Base-by-base conservation (phyloP, 208 protist species). In the Wallacemonas rigidus region DNA sequence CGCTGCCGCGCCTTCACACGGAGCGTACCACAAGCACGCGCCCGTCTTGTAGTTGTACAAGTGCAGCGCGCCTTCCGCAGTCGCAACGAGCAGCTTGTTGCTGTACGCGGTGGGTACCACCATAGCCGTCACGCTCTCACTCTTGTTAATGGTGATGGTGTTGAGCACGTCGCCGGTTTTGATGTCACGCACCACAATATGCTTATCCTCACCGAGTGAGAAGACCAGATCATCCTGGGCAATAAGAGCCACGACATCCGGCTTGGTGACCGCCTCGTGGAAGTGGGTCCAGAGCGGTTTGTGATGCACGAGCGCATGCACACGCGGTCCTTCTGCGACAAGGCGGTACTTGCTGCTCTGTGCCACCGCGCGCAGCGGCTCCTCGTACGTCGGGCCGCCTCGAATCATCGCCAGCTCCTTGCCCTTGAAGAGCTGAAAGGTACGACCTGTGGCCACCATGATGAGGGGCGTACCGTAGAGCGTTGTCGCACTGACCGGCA, bases 41-140 rank as follows among this genome's bases (percentile, higher is more conserved):
- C 89, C 91, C 11, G 75, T 92, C 70, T 82, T 82, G 81, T 93
- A 97, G 80, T 97, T 97, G 82, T 86, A 96, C 50, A 97, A 72
- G 48, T 95, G 87, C 61, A 97, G 72, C 11, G 77, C 69, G 15
- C 94, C 94, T 62, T 94, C 79, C 60, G 78, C 78, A 1, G 90
- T 97, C n/a, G 75, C 75, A 53, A 94, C 71, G 7, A 97, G 76
- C 43, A 97, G 75, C 76, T 96, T 97, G 76, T 96, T 97, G 3
- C 73, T 82, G 81, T 97, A 97, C 26, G 87, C 86, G 12, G 80
- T 61, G 26, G 83, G 86, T 45, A 93, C 61, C 15, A 76, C 69
- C 15, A 92, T 43, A 17, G 63, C 64, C 44, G 79, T 86, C 48
- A 91, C 81, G n/a, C 79, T 74, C 65, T 91, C 87, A 75, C 77